Percentiles rank a stretch among this genome's conserved stretches.
phyloP scores from a whole-genome alignment of 2,329 filamentous ascomycete species.

The Nigrospora sphaerica region DNA sequence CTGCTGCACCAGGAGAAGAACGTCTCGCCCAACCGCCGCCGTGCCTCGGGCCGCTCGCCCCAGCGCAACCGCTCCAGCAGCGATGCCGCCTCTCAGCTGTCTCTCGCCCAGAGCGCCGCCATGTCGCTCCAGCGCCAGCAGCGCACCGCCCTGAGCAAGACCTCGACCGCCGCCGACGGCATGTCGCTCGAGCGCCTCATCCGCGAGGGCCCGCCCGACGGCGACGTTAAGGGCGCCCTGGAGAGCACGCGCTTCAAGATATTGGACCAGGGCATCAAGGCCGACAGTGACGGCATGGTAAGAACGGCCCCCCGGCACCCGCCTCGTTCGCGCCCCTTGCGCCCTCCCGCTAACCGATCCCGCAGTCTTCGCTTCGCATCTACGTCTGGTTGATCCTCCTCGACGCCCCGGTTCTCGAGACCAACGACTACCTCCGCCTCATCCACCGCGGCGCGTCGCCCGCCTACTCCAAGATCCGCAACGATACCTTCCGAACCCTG shows the following conservation, averaged over 20 bases:
- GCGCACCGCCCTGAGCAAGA: slow-evolving; percentile 37
- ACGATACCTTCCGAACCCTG: slow-evolving; percentile 94
- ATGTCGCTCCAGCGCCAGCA: slow-evolving; percentile 25
- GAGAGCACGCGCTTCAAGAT: slow-evolving; percentile 68
- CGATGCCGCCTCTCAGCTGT: slow-evolving; percentile 47
- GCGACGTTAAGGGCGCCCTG: slow-evolving; percentile 59
- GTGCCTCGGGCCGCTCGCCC: slow-evolving; percentile 33
- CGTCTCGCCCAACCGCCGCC: slow-evolving; percentile 26
- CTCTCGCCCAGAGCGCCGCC: slow-evolving; percentile 28
- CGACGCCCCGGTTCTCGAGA: slow-evolving; percentile 75
- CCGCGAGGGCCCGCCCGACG: slow-evolving; percentile 70
- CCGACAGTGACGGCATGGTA: slow-evolving; percentile 77
- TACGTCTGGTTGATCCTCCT: slow-evolving; percentile 95
- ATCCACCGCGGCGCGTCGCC: slow-evolving; percentile 91
- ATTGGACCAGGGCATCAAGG: slow-evolving; percentile 67
- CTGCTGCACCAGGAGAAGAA: slow-evolving; percentile 23
- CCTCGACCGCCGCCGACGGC: slow-evolving; percentile 42
- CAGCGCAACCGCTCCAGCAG: slow-evolving; percentile 65
- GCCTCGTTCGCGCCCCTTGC: no score
- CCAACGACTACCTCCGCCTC: slow-evolving; percentile 81
- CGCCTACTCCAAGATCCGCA: slow-evolving; percentile 94
- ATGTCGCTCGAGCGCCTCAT: slow-evolving; percentile 68
- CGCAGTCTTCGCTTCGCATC: slow-evolving; percentile 81
- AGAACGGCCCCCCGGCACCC: slow-evolving; percentile 12
- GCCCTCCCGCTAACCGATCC: neutral